phyloP scores from a whole-genome alignment of 257 asterid species.

The Nicotiana otophora region DNA sequence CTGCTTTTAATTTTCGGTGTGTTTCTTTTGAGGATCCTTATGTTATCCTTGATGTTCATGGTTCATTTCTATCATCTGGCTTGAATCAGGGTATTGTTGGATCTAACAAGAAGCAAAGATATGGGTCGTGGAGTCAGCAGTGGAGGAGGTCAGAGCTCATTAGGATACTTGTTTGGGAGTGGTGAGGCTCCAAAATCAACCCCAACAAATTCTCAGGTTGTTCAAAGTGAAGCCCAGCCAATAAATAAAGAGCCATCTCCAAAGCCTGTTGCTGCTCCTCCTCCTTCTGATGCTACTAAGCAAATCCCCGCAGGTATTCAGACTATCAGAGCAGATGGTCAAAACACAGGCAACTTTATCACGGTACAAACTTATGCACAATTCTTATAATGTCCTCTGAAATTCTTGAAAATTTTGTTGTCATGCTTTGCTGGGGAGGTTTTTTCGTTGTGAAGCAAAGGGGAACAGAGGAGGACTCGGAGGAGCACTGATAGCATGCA shows the following conservation, averaged over 20 bases:
- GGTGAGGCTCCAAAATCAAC: slow-evolving; percentile 3
- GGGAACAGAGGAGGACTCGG: not conserved
- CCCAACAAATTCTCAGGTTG: not conserved
- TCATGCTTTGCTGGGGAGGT: not conserved
- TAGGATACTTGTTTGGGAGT: slow-evolving; percentile 10
- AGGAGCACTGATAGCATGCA: not conserved
- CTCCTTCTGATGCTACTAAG: not conserved
- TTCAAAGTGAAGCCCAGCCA: slow-evolving; percentile 7
- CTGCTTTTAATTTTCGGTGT: not conserved
- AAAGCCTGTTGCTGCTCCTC: not conserved
- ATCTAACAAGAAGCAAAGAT: not conserved
- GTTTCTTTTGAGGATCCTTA: not conserved
- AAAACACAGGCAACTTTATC: slow-evolving; percentile 6
- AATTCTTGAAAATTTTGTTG: not conserved
- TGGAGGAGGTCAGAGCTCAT: slow-evolving; percentile 9
- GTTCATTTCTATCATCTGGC: not conserved
- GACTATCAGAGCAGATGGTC: slow-evolving; percentile 4
- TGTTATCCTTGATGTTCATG: not conserved
- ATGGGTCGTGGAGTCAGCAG: slow-evolving; percentile 14
- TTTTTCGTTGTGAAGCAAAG: not conserved
- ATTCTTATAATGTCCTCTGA: not conserved
- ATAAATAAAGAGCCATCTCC: slow-evolving; percentile 2
- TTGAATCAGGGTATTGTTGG: not conserved
- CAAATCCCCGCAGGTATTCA: slow-evolving; percentile 9
- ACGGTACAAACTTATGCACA: not conserved